These are phyloP conservation scores for Samsoniella hepiali DNA, from an alignment of 2,329 filamentous ascomycete genomes.

Conservation along the genomic window DNA sequence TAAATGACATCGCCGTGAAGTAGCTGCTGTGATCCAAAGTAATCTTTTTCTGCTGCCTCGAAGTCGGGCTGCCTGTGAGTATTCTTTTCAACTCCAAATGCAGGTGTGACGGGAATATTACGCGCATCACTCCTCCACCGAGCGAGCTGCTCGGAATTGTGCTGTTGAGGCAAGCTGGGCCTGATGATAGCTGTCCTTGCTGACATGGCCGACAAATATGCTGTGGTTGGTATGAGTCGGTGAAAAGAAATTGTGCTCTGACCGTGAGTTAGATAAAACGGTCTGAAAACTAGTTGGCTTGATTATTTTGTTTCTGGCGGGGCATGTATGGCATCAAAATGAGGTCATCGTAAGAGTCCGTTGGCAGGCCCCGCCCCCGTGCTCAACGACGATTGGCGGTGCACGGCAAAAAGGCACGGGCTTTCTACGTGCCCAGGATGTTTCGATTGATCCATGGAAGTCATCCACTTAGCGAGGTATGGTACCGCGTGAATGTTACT, in stretches of 20 bases:
- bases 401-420: background rate
- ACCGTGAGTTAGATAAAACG: too few relatives aligned
- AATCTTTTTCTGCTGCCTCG: background rate
- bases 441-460: too few relatives aligned
- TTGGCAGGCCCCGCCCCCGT: background rate
- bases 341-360: slow-evolving; percentile 12
- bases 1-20: slow-evolving; percentile 63
- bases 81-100: background rate
- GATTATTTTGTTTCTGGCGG: background rate
- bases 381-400: slow-evolving; percentile 1
- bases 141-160: background rate
- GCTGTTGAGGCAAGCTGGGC: background rate
- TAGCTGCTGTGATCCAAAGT: background rate
- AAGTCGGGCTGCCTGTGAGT: background rate
- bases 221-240: too few relatives aligned
- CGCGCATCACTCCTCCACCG: background rate
- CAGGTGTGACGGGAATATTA: slow-evolving; percentile 13
- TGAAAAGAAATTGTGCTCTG: too few relatives aligned
- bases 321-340: slow-evolving; percentile 13
- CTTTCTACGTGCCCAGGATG: too few relatives aligned
- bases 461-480: too few relatives aligned
- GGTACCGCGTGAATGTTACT: too few relatives aligned
- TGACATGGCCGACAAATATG: background rate
- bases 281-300: background rate
- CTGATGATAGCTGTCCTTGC: background rate